phyloP scores from a whole-genome alignment of 371 early-diverging fungal genomes.

The Phascolomyces articulosus region DNA sequence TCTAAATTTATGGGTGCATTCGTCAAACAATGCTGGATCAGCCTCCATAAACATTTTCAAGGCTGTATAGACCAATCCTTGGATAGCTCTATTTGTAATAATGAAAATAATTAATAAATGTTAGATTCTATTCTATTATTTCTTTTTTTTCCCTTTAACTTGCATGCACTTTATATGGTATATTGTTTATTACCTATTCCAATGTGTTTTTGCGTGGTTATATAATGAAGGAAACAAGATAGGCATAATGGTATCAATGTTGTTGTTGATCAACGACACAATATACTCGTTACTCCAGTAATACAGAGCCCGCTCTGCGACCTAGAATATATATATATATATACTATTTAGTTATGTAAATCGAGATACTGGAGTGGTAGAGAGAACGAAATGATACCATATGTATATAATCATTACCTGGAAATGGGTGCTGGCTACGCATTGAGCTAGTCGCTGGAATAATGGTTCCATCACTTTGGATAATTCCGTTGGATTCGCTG shows the following conservation, averaged over 20 bases:
- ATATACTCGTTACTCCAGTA: slow-evolving; percentile 98
- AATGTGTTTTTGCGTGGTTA: slow-evolving; percentile 90
- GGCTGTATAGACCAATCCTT: slow-evolving; percentile 93
- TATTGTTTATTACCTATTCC: slow-evolving; percentile 79
- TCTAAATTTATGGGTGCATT: slow-evolving; percentile 77
- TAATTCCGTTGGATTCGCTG: slow-evolving; percentile 88
- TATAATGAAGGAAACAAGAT: slow-evolving; percentile 92
- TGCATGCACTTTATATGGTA: background rate
- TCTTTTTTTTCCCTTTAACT: background rate
- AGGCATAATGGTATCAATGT: slow-evolving; percentile 86
- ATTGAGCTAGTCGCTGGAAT: slow-evolving; percentile 88
- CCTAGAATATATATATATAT: slow-evolving; percentile 6
- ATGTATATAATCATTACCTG: too few species aligned
- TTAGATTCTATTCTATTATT: background rate
- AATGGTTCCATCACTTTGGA: slow-evolving; percentile 84
- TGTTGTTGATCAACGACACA: slow-evolving; percentile 90
- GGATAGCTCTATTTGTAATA: slow-evolving; percentile 73
- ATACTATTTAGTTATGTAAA: too few species aligned
- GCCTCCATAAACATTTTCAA: slow-evolving; percentile 93
- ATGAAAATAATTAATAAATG: too few species aligned
- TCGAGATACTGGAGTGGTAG: too few species aligned
- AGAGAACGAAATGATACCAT: too few species aligned
- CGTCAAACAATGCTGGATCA: slow-evolving; percentile 89
- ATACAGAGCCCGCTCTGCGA: slow-evolving; percentile 93
- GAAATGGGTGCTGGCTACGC: slow-evolving; percentile 94